Conservation (phyloP, 1,284 basidiomycete species). For the Termitomyces sp. region DNA sequence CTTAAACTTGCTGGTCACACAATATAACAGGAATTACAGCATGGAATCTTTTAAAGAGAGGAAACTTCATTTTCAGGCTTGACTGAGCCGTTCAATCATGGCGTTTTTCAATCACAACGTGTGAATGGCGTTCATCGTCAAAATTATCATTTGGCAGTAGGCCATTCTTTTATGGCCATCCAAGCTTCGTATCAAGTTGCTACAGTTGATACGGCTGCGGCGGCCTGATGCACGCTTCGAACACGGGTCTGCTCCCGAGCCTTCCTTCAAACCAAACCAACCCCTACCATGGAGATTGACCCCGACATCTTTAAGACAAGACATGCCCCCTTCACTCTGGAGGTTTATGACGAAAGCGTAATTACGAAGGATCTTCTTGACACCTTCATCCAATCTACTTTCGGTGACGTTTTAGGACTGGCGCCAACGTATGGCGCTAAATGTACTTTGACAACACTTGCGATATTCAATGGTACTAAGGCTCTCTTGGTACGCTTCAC, state of each 20-base stretch:
- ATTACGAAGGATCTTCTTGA: constrained; percentile 21
- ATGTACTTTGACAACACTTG: constrained; percentile 29
- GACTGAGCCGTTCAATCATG: not conserved
- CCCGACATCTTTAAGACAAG: constrained; percentile 27
- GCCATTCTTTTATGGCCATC: not conserved
- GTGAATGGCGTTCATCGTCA: not conserved
- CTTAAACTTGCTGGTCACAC: not conserved
- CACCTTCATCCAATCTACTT: constrained; percentile 22
- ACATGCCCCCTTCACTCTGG: constrained; percentile 20
- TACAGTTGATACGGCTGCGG: not conserved
- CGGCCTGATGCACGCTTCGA: not conserved
- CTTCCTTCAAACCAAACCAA: not conserved
- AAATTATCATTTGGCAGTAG: too few relatives aligned
- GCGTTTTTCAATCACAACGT: not conserved
- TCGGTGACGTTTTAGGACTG: constrained; percentile 27
- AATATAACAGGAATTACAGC: not conserved
- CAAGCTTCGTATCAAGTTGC: not conserved
- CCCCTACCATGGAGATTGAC: constrained; percentile 11
- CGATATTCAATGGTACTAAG: constrained; percentile 29
- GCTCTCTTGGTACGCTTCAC: constrained; percentile 30
- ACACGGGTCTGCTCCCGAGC: not conserved
- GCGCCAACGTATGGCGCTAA: constrained; percentile 33
- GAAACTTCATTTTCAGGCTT: not conserved
- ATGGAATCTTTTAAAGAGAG: not conserved
- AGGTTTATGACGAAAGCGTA: constrained; percentile 18